Conservation (phyloP, 768 basidiomycete genomes). For the Russula griseocarnosa region DNA sequence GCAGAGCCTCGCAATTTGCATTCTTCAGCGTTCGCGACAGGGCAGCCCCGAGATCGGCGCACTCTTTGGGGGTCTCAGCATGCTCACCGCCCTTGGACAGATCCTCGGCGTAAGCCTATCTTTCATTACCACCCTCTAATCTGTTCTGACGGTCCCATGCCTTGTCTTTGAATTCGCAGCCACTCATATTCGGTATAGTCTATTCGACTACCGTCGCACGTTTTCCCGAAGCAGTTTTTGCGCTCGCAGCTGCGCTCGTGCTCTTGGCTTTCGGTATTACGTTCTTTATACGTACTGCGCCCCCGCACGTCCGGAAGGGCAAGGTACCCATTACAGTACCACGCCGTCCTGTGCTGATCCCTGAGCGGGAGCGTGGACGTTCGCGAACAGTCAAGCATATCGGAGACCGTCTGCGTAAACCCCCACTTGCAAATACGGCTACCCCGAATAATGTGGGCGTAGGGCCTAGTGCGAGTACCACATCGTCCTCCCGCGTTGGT, state of each 20-base stretch:
- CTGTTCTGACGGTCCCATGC: neutral
- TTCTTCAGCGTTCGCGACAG: conserved; percentile 41
- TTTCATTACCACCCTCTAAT: conserved; percentile 8
- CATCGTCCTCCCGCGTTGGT: neutral
- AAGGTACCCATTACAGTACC: conserved; percentile 16
- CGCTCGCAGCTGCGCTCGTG: conserved; percentile 53
- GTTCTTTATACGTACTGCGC: conserved; percentile 39
- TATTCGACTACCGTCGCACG: conserved; percentile 60
- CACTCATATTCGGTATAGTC: conserved; percentile 61
- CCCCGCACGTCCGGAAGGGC: conserved; percentile 16
- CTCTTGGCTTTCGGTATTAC: conserved; percentile 47
- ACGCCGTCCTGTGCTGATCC: neutral
- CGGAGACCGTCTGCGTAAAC: conserved; percentile 22
- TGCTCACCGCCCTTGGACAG: conserved; percentile 62
- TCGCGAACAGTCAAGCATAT: conserved; percentile 27
- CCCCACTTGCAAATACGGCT: neutral
- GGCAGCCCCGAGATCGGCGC: conserved; percentile 45
- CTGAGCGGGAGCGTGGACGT: conserved; percentile 28
- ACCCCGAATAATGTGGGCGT: neutral
- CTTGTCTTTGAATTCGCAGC: conserved; percentile 41
- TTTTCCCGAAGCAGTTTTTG: conserved; percentile 68
- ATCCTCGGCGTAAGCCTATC: conserved; percentile 45
- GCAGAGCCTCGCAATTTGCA: conserved; percentile 70
- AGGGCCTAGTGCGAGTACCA: neutral
- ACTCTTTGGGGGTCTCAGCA: conserved; percentile 68